phyloP scores from a whole-genome alignment of 1,284 basidiomycete species.

The Leccinum pachyderme region DNA sequence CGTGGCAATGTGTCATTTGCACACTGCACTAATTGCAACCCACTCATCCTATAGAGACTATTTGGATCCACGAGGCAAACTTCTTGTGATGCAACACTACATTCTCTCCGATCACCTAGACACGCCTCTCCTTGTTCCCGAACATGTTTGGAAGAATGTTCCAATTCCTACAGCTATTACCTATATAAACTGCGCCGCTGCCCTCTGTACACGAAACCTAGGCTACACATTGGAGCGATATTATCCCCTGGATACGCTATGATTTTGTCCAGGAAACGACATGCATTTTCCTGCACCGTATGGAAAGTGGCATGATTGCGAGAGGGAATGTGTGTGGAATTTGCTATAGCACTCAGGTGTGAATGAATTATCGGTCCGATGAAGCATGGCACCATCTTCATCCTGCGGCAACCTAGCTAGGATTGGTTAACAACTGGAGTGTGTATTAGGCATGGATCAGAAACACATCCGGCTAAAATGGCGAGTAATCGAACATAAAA shows the following conservation, averaged over 20 bases:
- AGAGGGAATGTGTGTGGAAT: conserved; percentile 25
- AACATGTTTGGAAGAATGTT: conserved; percentile 35
- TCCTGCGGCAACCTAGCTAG: conserved; percentile 41
- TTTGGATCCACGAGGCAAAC: conserved; percentile 44
- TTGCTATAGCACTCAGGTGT: conserved; percentile 46
- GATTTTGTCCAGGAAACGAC: conserved; percentile 27
- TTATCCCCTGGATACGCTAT: conserved; percentile 2
- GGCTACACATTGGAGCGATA: background rate
- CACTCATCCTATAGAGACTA: conserved; percentile 39
- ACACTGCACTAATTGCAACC: conserved; percentile 42
- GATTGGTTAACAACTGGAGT: background rate
- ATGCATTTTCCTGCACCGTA: conserved; percentile 24
- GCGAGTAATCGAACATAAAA: conserved; percentile 67
- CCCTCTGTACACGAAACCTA: conserved; percentile 14
- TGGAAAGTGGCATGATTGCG: background rate
- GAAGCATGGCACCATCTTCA: conserved; percentile 63
- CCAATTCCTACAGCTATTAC: too few relatives aligned
- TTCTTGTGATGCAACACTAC: conserved; percentile 36
- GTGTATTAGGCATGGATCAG: background rate
- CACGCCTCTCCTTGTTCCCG: conserved; percentile 38
- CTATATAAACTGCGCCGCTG: too few relatives aligned
- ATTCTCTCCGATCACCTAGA: conserved; percentile 34
- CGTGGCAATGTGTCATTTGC: conserved; percentile 17
- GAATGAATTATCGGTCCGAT: conserved; percentile 9
- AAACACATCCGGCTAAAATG: conserved; percentile 61